These are phyloP conservation scores for Eruca vesicaria DNA, from an alignment of 441 rosid genomes.

Conservation along the genomic window DNA sequence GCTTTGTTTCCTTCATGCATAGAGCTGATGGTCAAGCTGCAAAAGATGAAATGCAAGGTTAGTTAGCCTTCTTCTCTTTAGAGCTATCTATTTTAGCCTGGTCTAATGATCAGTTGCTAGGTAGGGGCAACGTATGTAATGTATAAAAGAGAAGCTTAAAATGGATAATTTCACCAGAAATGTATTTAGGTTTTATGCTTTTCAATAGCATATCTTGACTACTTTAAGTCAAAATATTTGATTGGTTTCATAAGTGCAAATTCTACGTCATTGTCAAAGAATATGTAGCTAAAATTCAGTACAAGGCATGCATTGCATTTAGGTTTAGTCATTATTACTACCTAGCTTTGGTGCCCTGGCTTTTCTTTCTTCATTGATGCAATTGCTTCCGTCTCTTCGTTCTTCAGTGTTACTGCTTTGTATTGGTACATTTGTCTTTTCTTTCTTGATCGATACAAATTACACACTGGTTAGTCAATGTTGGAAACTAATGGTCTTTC, in stretches of 20 bases:
- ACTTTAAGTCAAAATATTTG: neutral
- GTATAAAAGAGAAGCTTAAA: neutral
- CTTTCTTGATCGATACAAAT: neutral
- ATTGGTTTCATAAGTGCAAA: neutral
- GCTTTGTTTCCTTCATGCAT: slow-evolving; percentile 97
- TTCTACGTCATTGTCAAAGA: neutral
- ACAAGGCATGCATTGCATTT: neutral
- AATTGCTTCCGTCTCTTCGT: neutral
- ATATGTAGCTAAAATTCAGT: neutral
- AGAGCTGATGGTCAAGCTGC: slow-evolving; percentile 99
- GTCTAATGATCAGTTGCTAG: neutral
- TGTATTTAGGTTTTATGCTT: neutral
- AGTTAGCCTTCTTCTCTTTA: neutral
- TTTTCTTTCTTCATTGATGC: slow-evolving; percentile 4
- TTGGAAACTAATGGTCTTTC: neutral
- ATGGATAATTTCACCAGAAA: slow-evolving; percentile 5
- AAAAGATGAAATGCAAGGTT: slow-evolving; percentile 99
- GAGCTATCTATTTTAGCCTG: slow-evolving; percentile 15
- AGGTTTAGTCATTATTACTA: slow-evolving; percentile 12
- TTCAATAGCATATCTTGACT: neutral
- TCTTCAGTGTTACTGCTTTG: neutral
- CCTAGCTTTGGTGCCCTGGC: slow-evolving; percentile 6
- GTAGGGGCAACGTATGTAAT: neutral
- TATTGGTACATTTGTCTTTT: slow-evolving; percentile 7
- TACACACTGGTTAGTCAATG: slow-evolving; percentile 6